A percentile compares a stretch with the other conserved stretches of the same genome.
Conservation (phyloP, 257 asterid genomes). For the Verbascum thapsus region DNA sequence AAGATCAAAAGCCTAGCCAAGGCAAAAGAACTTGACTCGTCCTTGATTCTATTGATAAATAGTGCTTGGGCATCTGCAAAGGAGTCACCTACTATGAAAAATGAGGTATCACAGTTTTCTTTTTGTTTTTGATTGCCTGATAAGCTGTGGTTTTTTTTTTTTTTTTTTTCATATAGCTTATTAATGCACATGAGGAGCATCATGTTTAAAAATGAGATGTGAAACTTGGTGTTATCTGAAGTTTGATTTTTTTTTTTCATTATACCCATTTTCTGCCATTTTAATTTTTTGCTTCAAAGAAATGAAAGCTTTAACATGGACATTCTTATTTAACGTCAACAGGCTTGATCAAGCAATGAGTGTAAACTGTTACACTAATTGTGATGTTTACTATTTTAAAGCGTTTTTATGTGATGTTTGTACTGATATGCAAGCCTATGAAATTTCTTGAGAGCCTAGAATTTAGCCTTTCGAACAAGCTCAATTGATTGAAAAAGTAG, state of each 20-base stretch:
- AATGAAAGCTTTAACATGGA: neutral
- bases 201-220: neutral
- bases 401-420: neutral
- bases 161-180: neutral
- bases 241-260: neutral
- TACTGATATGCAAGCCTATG: neutral
- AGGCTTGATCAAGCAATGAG: constrained; percentile 4
- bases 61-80: constrained; percentile 93
- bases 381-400: neutral
- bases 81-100: constrained; percentile 77
- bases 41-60: constrained; percentile 82
- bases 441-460: too few relatives aligned
- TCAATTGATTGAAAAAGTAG: too few relatives aligned
- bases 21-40: constrained; percentile 85
- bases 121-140: neutral
- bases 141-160: neutral
- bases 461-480: too few relatives aligned
- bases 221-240: neutral
- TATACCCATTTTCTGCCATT: neutral
- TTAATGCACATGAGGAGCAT: neutral
- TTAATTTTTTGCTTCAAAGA: too few relatives aligned
- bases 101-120: constrained; percentile 58
- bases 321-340: constrained; percentile 13
- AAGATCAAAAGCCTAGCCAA: constrained; percentile 86
- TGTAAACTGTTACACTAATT: neutral